A percentile compares a stretch with the other conserved stretches of the same genome.
These are phyloP conservation scores for Plectosphaerella plurivora DNA, from an alignment of 2,329 filamentous ascomycete genomes.

Conservation along the genomic window DNA sequence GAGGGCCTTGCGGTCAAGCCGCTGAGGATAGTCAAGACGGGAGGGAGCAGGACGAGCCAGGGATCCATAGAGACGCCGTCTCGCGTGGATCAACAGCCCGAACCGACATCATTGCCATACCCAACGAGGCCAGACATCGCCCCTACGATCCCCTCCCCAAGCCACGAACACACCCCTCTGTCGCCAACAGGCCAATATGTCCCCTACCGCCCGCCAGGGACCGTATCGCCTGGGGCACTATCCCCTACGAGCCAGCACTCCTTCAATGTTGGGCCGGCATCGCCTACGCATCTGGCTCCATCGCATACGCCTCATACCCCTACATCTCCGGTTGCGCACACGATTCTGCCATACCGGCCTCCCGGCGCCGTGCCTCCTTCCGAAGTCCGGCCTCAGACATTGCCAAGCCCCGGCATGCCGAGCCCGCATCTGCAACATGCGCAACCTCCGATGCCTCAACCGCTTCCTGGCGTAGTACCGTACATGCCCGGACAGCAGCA, in stretches of 20 bases:
- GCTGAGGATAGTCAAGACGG: conserved; percentile 9
- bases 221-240: background rate
- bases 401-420: background rate
- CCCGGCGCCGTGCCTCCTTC: background rate
- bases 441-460: background rate
- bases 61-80: background rate
- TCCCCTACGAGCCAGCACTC: background rate
- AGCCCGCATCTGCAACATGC: background rate
- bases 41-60: background rate
- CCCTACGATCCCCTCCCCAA: no score
- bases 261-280: background rate
- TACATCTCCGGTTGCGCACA: background rate
- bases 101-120: no score
- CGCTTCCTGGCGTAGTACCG: no score
- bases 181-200: background rate
- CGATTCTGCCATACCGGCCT: background rate
- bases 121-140: no score
- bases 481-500: no score
- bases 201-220: background rate
- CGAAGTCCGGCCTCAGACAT: background rate
- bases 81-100: no score
- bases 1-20: conserved; percentile 6
- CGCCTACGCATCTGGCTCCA: background rate
- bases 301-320: background rate
- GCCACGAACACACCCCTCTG: background rate